Evolutionary conservation across 306 rosid genomes (phyloP).

Genomic region (Calophaca sinica): DNA sequence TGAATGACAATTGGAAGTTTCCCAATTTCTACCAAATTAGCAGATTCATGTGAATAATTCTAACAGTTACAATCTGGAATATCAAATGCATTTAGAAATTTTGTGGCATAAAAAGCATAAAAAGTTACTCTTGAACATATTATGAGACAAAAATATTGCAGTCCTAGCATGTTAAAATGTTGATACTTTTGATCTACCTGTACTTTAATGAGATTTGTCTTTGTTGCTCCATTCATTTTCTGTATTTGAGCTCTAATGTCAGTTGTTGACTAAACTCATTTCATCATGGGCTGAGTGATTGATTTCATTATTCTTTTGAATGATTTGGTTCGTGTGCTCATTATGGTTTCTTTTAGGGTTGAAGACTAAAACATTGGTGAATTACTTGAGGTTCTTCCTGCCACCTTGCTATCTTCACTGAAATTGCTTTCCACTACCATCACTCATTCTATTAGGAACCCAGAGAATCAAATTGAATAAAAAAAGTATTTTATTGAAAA

Average conservation of each 20-base stretch:
- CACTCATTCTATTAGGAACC: too few relatives aligned
- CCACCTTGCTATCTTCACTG: not conserved
- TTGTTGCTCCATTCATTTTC: slow-evolving; percentile 19
- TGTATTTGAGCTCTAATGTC: slow-evolving; percentile 4
- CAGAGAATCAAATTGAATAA: too few relatives aligned
- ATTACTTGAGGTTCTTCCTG: slow-evolving; percentile 10
- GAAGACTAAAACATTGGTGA: slow-evolving; percentile 18
- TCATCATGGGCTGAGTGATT: slow-evolving; percentile 7
- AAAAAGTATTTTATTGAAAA: too few relatives aligned
- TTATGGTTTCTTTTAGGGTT: slow-evolving; percentile 35
- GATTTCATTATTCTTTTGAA: slow-evolving; percentile 19
- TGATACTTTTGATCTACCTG: not conserved
- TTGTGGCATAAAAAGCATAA: not conserved
- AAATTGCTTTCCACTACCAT: slow-evolving; percentile 9
- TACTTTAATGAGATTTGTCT: not conserved
- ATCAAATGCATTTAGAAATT: not conserved
- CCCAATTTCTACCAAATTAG: too few relatives aligned
- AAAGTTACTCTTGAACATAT: slow-evolving; percentile 1
- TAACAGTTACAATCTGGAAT: too few relatives aligned
- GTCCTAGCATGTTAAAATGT: not conserved
- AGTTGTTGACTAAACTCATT: not conserved
- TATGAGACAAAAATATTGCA: slow-evolving; percentile 4
- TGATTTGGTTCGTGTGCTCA: slow-evolving; percentile 4
- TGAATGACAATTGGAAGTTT: too few relatives aligned
- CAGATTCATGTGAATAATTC: too few relatives aligned